These are phyloP conservation scores for Eimeria zaria DNA, from an alignment of 169 alveolate genomes.

Conservation along the genomic window DNA sequence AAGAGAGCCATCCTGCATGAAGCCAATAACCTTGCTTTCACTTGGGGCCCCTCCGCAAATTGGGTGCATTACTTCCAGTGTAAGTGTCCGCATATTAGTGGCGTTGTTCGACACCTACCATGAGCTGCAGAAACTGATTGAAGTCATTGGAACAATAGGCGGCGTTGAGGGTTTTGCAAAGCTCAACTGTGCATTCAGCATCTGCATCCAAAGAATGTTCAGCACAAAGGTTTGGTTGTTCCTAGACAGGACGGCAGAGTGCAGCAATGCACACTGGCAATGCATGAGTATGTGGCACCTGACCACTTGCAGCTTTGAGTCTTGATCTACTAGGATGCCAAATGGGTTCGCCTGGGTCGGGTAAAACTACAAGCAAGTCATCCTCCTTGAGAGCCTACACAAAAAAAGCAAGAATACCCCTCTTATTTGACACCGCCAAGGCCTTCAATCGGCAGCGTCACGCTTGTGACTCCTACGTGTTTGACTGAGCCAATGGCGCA, in stretches of 20 bases:
- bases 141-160: conserved; percentile 73
- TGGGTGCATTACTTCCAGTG: background rate
- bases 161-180: conserved; percentile 68
- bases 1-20: background rate
- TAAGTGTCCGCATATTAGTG: background rate
- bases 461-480: background rate
- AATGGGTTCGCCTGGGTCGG: conserved; percentile 52
- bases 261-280: background rate
- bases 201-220: conserved; percentile 36
- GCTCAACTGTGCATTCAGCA: conserved; percentile 26
- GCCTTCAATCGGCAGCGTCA: background rate
- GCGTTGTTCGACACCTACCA: conserved; percentile 21
- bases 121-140: conserved; percentile 66
- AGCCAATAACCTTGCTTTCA: background rate
- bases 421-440: background rate
- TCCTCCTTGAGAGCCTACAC: conserved; percentile 51
- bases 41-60: background rate
- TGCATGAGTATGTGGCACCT: background rate
- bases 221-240: background rate
- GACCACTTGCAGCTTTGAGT: conserved; percentile 11
- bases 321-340: conserved; percentile 51
- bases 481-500: background rate
- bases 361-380: conserved; percentile 61
- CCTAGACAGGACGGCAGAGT: background rate
- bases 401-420: background rate